Conservation (phyloP, 768 basidiomycete species). For the Nidularia sp. region DNA sequence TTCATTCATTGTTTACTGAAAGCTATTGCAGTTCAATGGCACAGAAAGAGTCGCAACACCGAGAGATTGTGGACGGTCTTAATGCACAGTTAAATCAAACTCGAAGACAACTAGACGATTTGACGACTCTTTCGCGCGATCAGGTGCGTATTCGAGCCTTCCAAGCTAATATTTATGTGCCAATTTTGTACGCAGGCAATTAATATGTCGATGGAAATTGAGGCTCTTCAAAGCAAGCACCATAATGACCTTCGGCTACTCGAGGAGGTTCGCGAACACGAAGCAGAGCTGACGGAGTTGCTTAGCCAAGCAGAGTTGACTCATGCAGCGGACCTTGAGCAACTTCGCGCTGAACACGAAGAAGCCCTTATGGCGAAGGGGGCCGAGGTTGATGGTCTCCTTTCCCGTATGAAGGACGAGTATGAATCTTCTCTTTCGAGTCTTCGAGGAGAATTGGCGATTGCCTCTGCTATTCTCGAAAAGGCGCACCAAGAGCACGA, state of each 20-base stretch:
- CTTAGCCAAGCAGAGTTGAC: constrained; percentile 49
- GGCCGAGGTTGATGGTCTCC: constrained; percentile 40
- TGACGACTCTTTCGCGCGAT: constrained; percentile 77
- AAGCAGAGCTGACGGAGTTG: constrained; percentile 46
- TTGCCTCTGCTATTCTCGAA: constrained; percentile 36
- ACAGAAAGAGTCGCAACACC: constrained; percentile 89
- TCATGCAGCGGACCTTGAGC: constrained; percentile 43
- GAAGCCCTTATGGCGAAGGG: constrained; percentile 31
- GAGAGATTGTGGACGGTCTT: constrained; percentile 72
- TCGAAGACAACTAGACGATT: constrained; percentile 77
- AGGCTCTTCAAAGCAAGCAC: constrained; percentile 63
- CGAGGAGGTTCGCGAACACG: constrained; percentile 53
- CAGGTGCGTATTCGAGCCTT: constrained; percentile 48
- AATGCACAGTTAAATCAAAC: constrained; percentile 63
- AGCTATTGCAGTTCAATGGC: constrained; percentile 79
- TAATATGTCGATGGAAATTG: constrained; percentile 88
- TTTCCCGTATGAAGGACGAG: constrained; percentile 45
- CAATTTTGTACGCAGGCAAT: constrained; percentile 41
- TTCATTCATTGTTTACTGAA: constrained; percentile 1
- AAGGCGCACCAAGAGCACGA: constrained; percentile 56
- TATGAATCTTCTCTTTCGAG: constrained; percentile 34
- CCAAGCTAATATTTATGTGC: no score
- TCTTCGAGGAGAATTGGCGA: constrained; percentile 41
- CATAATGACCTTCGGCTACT: constrained; percentile 46
- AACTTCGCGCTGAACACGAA: constrained; percentile 46